Evolutionary conservation across 495 filamentous ascomycete genomes (phyloP), one percentile per base, ranked within the genome.

Genomic region (Penicillium canariense): DNA sequence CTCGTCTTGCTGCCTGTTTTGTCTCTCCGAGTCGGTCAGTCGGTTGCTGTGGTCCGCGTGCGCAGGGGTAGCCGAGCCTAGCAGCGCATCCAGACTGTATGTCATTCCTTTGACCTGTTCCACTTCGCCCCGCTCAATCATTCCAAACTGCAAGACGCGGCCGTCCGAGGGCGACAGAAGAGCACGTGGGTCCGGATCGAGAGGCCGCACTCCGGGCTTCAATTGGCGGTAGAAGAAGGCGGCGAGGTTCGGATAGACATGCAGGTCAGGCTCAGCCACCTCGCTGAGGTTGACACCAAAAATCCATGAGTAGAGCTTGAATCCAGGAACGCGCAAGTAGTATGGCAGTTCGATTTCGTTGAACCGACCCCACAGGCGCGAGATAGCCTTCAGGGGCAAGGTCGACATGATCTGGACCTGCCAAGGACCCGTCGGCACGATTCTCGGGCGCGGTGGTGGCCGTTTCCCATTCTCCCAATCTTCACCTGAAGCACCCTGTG

Each of bases 101-200:
- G 91, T 97, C 80, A 97, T 93, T 40, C 94, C 94, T 69, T 99
- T 99, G 34, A 97, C 93, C 69, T 97, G 94, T 69, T 97, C 94
- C n/a, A 99, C 92, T 60, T 96, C 88, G 26, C 92, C 93, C 45
- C 88, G 81, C 58, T 94, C 87, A 51, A 99, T 96, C 58, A 81
- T 86, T 3, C 94, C 94, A 61, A 90, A 97, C 64, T 97, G 94
- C 14, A 99, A 77, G 25, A 99, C 79, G 45, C 86, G 84, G 8
- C 94, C 95, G 69, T 99, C 94, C 12, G 95, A 82, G 11, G 94
- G 94, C 0, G 91, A 89, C 2, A 97, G 69, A 9, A 98, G 75
- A 2, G 89, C 86, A 58, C 84, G 85, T 2, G 81, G 82, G 61
- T 91, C 87, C 0, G 87, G 80, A 65, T 97, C 91, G 11, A 97